phyloP scores from a whole-genome alignment of 176 grass and related monocot genomes.

The Aegilops sharonensis region DNA sequence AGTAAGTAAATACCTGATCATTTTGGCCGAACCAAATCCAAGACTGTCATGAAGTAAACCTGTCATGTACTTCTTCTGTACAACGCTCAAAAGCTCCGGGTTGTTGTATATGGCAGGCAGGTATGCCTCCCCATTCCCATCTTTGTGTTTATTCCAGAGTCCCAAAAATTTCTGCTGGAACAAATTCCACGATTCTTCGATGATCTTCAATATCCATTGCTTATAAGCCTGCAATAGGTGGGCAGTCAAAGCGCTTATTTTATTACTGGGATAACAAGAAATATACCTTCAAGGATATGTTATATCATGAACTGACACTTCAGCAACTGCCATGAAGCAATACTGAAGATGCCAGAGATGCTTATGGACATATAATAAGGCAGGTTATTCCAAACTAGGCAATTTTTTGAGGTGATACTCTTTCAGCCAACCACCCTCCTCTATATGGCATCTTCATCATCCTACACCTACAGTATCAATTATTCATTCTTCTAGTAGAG shows the following conservation, averaged over 20 bases:
- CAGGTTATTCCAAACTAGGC: background rate
- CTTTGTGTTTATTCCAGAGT: conserved; percentile 79
- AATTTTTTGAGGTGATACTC: background rate
- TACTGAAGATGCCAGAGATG: conserved; percentile 3
- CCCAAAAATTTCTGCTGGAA: conserved; percentile 73
- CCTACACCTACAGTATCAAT: background rate
- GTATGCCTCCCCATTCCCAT: conserved; percentile 84
- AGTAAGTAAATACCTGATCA: conserved; percentile 71
- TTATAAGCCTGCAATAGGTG: conserved; percentile 55
- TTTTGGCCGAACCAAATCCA: conserved; percentile 96
- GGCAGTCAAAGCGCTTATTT: background rate
- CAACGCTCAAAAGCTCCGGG: conserved; percentile 39
- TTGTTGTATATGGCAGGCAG: conserved; percentile 72
- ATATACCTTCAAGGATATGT: background rate
- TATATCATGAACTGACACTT: background rate
- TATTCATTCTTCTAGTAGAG: conserved; percentile 4
- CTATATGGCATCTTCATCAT: background rate
- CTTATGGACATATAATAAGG: background rate
- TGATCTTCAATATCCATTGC: conserved; percentile 74
- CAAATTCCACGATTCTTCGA: conserved; percentile 63
- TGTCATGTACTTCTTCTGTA: conserved; percentile 82
- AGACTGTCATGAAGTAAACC: conserved; percentile 85
- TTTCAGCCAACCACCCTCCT: background rate
- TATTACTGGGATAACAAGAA: background rate
- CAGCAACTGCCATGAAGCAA: background rate